Evolutionary conservation across 2,329 filamentous ascomycete species (phyloP).

Genomic region (Pseudocercospora cruenta): DNA sequence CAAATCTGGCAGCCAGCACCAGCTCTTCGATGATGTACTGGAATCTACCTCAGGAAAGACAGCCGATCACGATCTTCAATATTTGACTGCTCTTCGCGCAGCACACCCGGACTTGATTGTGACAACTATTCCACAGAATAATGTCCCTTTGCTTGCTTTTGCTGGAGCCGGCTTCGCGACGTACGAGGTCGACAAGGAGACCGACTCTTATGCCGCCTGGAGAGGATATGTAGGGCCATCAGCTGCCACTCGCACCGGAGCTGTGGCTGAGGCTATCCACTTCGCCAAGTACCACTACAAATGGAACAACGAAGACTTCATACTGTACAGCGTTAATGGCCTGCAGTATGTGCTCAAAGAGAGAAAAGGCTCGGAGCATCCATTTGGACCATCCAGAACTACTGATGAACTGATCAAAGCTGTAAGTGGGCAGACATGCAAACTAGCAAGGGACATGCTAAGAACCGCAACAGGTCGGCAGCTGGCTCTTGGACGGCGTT

Average conservation of each 20-base stretch:
- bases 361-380: conserved; percentile 38
- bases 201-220: conserved; percentile 44
- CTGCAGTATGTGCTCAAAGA: conserved; percentile 49
- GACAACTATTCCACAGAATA: conserved; percentile 43
- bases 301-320: conserved; percentile 45
- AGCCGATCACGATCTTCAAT: conserved; percentile 46
- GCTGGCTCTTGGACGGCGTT: conserved; percentile 30
- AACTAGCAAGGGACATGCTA: background rate
- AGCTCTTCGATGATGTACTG: conserved; percentile 43
- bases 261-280: conserved; percentile 43
- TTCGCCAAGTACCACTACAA: conserved; percentile 47
- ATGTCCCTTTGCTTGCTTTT: conserved; percentile 46
- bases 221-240: conserved; percentile 40
- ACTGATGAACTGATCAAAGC: conserved; percentile 45
- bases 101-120: conserved; percentile 44
- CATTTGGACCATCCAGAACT: conserved; percentile 39
- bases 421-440: conserved; percentile 32
- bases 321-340: conserved; percentile 42
- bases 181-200: conserved; percentile 42
- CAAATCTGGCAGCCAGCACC: conserved; percentile 18
- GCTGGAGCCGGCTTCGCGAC: conserved; percentile 47
- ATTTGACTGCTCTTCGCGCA: conserved; percentile 41
- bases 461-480: conserved; percentile 35
- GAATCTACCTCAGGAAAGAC: conserved; percentile 41
- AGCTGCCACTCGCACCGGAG: conserved; percentile 37